Evolutionary conservation across 208 protist genomes (phyloP).

Genomic region (Lotmaria passim): DNA sequence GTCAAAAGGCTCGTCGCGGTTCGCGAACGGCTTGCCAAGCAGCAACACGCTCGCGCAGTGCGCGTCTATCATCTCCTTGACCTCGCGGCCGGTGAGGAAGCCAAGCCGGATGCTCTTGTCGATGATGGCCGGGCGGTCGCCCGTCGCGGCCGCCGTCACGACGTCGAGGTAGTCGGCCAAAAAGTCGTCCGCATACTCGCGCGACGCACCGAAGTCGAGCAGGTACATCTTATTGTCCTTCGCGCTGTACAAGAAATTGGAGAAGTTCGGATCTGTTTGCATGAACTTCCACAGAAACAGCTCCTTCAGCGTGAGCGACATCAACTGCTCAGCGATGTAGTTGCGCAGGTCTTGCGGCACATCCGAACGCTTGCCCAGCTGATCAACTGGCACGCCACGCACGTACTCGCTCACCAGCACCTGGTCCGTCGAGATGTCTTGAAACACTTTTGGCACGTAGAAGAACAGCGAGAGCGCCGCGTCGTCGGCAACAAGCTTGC

Average conservation of each 20-base stretch:
- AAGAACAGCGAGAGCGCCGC: slow-evolving; percentile 53
- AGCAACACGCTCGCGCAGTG: slow-evolving; percentile 89
- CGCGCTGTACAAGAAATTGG: slow-evolving; percentile 95
- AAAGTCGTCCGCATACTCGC: slow-evolving; percentile 85
- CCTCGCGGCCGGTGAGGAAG: slow-evolving; percentile 96
- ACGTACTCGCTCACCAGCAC: slow-evolving; percentile 76
- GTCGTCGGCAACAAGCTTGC: slow-evolving; percentile 43
- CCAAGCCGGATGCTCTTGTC: slow-evolving; percentile 90
- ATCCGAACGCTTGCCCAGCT: slow-evolving; percentile 44
- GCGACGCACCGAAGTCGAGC: slow-evolving; percentile 96
- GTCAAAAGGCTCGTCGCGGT: slow-evolving; percentile 74
- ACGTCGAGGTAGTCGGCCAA: slow-evolving; percentile 92
- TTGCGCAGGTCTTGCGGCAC: slow-evolving; percentile 78
- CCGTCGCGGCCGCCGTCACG: slow-evolving; percentile 84
- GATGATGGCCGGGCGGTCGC: slow-evolving; percentile 80
- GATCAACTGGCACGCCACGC: slow-evolving; percentile 67
- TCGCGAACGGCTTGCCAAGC: slow-evolving; percentile 91
- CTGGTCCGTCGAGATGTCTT: slow-evolving; percentile 56
- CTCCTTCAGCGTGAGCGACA: slow-evolving; percentile 90
- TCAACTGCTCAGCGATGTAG: slow-evolving; percentile 80
- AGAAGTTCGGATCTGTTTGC: slow-evolving; percentile 98
- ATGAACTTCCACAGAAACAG: slow-evolving; percentile 96
- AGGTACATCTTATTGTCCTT: slow-evolving; percentile 66
- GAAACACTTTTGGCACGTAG: slow-evolving; percentile 75
- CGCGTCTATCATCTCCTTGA: slow-evolving; percentile 90